Base-by-base conservation (phyloP, 208 protist genomes). In the Trypanosoma grayi region DNA sequence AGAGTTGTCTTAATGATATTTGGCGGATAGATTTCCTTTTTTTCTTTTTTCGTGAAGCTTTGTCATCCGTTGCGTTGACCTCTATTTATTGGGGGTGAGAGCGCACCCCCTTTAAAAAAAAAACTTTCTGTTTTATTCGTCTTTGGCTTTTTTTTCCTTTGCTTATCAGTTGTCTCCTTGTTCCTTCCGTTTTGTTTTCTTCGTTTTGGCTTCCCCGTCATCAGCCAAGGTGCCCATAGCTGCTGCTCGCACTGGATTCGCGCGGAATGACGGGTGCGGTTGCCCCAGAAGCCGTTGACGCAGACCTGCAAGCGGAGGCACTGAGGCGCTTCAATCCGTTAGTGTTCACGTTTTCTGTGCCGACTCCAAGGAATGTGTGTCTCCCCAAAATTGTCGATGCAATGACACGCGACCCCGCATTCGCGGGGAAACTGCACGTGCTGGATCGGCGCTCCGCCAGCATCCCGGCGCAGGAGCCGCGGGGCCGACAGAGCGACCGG, bases 301-400 rank as follows among this genome's bases (percentile, higher is more conserved):
- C 52, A n/a, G 60, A 80, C 1, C 34, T 75, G 1, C 39, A 16
- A 1, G 55, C n/a, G 13, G 55, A 66, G 20, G 75, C 80, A 0
- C 56, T 85, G 4, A 11, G 48, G 8, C 51, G 46, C 20, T 87
- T 81, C 45, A 65, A 69, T 20, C 80, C 80, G 11, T 31, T 87
- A 16, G 64, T 83, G 6, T 73, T 87, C 25, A 60, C 60, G 13
- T 43, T 81, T 39, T 75, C 65, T 13, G 55, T 77, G 7, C 64
- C 68, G 39, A 80, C 80, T 16, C 61, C 66, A 27, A 55, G 77
- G 13, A 73, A 43, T 5, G 55, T 87, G 2, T 74, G 64, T 36
- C 33, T 80, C 4, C 51, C 57, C 0, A 52, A 22, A 20, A 24
- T 87, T 22, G n/a, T 77, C 0, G 72, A 81, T 4, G 24, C 50